phyloP scores from a whole-genome alignment of 2,329 filamentous ascomycete species.

The Sphaerulina vaccinii region DNA sequence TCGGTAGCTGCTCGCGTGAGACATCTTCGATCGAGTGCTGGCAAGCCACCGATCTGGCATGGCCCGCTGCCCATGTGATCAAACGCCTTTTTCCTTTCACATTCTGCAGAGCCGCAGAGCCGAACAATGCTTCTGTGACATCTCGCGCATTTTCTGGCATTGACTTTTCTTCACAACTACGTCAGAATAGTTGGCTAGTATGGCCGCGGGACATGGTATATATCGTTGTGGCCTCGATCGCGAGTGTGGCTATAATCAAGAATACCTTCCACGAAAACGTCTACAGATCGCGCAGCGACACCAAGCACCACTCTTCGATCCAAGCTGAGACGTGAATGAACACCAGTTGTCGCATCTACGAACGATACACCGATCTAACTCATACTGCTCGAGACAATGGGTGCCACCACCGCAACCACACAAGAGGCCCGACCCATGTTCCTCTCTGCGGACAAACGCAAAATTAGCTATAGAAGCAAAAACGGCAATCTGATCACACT shows the following conservation, averaged over 20 bases:
- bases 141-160: not conserved
- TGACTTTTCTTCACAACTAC: not conserved
- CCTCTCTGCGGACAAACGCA: slow-evolving; percentile 21
- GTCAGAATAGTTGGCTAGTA: not conserved
- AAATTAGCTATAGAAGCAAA: slow-evolving; percentile 26
- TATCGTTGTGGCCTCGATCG: not conserved
- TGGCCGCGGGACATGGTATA: not conserved
- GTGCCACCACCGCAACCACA: slow-evolving; percentile 15
- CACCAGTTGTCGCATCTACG: not conserved
- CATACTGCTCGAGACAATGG: slow-evolving; percentile 14
- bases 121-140: not conserved
- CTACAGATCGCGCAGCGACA: not conserved
- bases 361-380: slow-evolving; percentile 6
- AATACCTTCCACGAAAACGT: not conserved
- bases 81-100: not conserved
- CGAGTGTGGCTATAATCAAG: not conserved
- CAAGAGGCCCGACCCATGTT: slow-evolving; percentile 18
- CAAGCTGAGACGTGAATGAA: slow-evolving; percentile 4
- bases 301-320: slow-evolving; percentile 1
- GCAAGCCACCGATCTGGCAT: not conserved
- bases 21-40: not conserved
- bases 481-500: slow-evolving; percentile 24
- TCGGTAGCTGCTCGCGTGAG: slow-evolving; percentile 7
- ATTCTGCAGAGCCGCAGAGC: not conserved
- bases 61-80: not conserved